phyloP scores from a whole-genome alignment of 352 stramenopile species.

The Phytophthora sp. region DNA sequence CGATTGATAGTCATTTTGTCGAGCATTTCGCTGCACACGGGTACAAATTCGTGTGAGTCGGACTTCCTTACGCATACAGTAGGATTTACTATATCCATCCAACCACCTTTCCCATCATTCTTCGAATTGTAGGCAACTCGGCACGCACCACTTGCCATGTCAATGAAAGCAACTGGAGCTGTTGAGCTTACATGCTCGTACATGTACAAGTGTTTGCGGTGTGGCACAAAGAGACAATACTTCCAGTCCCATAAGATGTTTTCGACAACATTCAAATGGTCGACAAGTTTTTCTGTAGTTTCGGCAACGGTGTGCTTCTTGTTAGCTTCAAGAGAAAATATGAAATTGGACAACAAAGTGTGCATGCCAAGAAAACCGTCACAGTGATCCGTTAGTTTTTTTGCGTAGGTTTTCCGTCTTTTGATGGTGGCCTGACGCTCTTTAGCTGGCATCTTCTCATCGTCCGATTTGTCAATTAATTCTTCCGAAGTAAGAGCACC shows the following conservation, averaged over 20 bases:
- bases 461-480: no score
- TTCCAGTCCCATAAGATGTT: constrained; percentile 73
- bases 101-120: constrained; percentile 46
- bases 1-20: constrained; percentile 47
- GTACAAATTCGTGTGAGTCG: constrained; percentile 32
- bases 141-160: constrained; percentile 57
- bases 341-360: constrained; percentile 51
- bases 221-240: constrained; percentile 68
- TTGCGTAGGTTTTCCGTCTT: constrained; percentile 40
- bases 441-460: not conserved
- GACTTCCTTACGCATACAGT: constrained; percentile 43
- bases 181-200: constrained; percentile 56
- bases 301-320: no score
- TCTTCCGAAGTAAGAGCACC: no score
- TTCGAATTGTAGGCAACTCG: constrained; percentile 51
- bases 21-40: constrained; percentile 34
- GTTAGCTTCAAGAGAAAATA: constrained; percentile 50
- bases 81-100: constrained; percentile 66
- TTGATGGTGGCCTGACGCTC: not conserved
- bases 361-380: constrained; percentile 61
- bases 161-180: constrained; percentile 49
- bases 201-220: constrained; percentile 59
- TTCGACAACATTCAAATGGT: constrained; percentile 29
- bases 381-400: constrained; percentile 64
- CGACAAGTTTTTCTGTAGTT: constrained; percentile 41